Conservation (phyloP, 163 green algal genomes). For the Prototheca cutis region DNA sequence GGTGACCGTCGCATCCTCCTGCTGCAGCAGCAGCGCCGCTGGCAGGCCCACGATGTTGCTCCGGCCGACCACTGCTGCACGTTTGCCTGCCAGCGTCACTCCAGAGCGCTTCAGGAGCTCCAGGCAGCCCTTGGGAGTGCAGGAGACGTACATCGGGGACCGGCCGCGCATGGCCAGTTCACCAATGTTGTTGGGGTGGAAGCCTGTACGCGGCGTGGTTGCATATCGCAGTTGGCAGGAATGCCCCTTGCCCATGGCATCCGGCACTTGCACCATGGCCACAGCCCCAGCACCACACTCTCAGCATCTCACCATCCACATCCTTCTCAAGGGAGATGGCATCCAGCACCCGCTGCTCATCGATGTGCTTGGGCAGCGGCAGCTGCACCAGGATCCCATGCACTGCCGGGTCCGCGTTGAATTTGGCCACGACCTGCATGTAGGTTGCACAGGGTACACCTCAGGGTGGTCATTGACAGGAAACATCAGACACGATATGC, state of each 20-base stretch:
- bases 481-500: neutral
- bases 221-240: too few species aligned
- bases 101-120: conserved; percentile 77
- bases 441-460: neutral
- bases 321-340: conserved; percentile 89
- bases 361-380: conserved; percentile 84
- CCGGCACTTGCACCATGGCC: too few species aligned
- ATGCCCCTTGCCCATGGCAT: too few species aligned
- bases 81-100: conserved; percentile 60
- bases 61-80: conserved; percentile 84
- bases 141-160: conserved; percentile 79
- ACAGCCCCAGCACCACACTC: too few species aligned
- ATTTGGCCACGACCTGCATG: conserved; percentile 48
- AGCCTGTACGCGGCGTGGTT: too few species aligned
- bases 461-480: neutral
- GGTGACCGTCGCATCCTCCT: conserved; percentile 81
- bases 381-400: conserved; percentile 97
- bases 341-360: conserved; percentile 82
- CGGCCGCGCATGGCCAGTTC: conserved; percentile 76
- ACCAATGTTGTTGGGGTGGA: conserved; percentile 95
- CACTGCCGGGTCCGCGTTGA: conserved; percentile 78
- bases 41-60: conserved; percentile 97
- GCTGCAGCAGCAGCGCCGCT: conserved; percentile 78
- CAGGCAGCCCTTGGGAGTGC: conserved; percentile 88
- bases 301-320: conserved; percentile 58